Evolutionary conservation across 1,284 basidiomycete species (phyloP), one percentile per base, ranked within the genome.

Genomic region (Microbotryomycetes sp.): DNA sequence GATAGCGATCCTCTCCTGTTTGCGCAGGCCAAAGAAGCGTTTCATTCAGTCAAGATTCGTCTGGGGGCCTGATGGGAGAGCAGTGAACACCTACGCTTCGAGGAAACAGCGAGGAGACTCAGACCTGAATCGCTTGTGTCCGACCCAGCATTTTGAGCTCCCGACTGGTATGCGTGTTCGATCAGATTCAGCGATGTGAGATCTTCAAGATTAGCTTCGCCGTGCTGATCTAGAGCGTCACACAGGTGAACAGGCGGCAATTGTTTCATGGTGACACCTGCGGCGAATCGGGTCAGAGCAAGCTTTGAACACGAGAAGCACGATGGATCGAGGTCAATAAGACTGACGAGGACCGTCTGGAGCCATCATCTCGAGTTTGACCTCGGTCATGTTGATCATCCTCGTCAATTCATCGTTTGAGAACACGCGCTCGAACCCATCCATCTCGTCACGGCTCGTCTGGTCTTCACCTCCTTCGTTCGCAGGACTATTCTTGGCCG

Each of bases 361-460:
- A 1, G 28, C 51, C 2, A 31, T 31, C 66, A 65, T 68, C 54
- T 68, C 64, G 26, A 68, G 53, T 52, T 54, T 52, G 1, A 68
- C 46, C 53, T 68, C 66, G 19, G 54, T 53, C 54, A 68, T 22
- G 49, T 66, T 62, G 23, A 68, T 54, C 9, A 22, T 31, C 54
- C n/a, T n/a, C n/a, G 7, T 15, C 26, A 9, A 28, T 29, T 7
- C 30, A 23, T 12, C 50, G 48, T 16, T 23, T 31, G 23, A 19
- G 28, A 15, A 22, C 50, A 4, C n/a, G 16, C 22, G 19, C 48
- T 29, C 49, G 50, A 30, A 49, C 16, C 19, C 36, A 29, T 29
- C 52, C 25, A 6, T 46, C 9, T 57, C 55, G 7, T 49, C 51
- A 6, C n/a, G 23, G 4, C 31, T 52, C 6, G 25, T 50, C 12